Evolutionary conservation across 176 grass and related monocot species (phyloP), one percentile per base, ranked within the genome.

Genomic region (Oryza longistaminata): DNA sequence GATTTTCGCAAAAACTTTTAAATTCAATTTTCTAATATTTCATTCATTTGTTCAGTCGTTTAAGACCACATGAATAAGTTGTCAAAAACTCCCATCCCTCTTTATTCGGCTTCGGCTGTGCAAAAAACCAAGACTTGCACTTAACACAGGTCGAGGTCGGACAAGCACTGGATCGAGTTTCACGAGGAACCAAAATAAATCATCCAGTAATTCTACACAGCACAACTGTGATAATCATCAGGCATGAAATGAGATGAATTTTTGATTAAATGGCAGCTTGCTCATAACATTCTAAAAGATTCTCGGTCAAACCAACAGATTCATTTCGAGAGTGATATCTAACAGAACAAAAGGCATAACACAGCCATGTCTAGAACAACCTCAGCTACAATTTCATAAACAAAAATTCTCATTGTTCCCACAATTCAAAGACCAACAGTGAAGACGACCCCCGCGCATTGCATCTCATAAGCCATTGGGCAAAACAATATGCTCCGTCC

Each of bases 341-440:
- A 85, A 70, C 62, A 81, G 60, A 85, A 75, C 62, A 61, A 69
- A 68, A 79, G 58, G 58, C 21, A 62, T 26, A 35, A 80, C 55
- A 33, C 29, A 70, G 65, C 39, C 82, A 89, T 76, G 53, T 46
- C 83, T 72, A 14, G 5, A 55, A 73, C 39, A 50, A 17, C 37
- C 39, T 77, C 24, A 14, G 83, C 83, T 78, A 90, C 66, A 82
- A 37, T 55, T 67, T 17, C 10, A 44, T 81, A 81, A 90, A 86
- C 83, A 82, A 90, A 90, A 86, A 90, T 5, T 73, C 66, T 44
- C 78, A 73, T 15, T 42, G 71, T 81, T 71, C 22, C 9, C 83
- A 39, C 53, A 86, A 77, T 77, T 81, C 64, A 77, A 72, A 86
- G 66, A 78, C 82, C 78, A 73, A 86, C 78, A 68, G 24, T 78